Base-by-base conservation (phyloP, 129 eudicot species). In the Flaveria sonorensis region DNA sequence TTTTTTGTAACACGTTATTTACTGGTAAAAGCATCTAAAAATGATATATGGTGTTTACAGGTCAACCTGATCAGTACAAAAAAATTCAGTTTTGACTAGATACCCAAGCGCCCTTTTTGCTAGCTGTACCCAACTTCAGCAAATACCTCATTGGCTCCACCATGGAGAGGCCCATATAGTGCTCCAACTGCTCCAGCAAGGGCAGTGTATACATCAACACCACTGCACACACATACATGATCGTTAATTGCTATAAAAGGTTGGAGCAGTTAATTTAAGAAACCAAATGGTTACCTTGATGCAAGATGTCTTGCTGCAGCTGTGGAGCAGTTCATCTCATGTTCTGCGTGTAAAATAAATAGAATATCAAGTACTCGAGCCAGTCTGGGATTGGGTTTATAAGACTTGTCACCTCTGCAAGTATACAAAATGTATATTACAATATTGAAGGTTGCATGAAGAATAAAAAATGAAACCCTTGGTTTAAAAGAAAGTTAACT, bases 131-230 rank as follows among this genome's bases (percentile, higher is more conserved):
- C 10, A 50, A 56, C 40, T 19, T 71, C 36, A 67, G 28, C 53
- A 57, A 86, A 36, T 36, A 94, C 99, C 97, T 95, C 99, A 77
- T 95, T 95, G 71, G 99, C 99, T 72, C 99, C 99, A 81, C 99
- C 99, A 82, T 95, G 99, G 67, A 95, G 97, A 53, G 99, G 99
- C 68, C 99, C 99, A 77, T 95, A 95, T 52, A 95, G 76, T 71
- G 99, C 99, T 77, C 99, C 99, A 78, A 95, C 97, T 7, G 99
- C 99, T 20, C 99, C 99, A 60, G 99, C 92, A 81, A 95, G 69
- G 16, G 69, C 69, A 28, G 69, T 63, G 69, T 63, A 63, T 63
- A 63, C 69, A 63, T 63, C 69, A 63, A 63, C 69, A 30, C 69
- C 69, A 30, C 69, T 63, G 69, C 69, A 63, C 10, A 15, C 1